Conservation (phyloP, 176 grass and related monocot species). For the Eragrostis curvula region DNA sequence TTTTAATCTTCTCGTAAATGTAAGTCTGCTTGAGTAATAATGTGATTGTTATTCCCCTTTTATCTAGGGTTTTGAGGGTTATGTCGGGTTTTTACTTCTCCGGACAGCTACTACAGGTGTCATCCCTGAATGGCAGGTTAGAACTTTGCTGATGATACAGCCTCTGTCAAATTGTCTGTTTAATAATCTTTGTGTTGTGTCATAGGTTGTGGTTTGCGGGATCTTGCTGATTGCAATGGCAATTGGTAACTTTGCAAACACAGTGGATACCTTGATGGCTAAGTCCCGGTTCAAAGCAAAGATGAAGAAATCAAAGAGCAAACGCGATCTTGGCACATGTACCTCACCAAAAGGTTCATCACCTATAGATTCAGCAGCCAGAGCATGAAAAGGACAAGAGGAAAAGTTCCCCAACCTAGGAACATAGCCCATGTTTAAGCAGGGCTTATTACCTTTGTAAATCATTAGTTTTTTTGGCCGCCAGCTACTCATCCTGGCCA, state of each 20-base stretch:
- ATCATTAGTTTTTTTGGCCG: conserved; percentile 48
- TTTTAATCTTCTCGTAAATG: conserved; percentile 14
- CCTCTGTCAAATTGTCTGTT: neutral
- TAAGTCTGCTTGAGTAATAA: neutral
- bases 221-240: conserved; percentile 91
- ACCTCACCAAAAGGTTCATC: conserved; percentile 44
- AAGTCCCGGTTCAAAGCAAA: conserved; percentile 91
- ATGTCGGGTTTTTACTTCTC: conserved; percentile 85
- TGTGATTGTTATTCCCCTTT: neutral
- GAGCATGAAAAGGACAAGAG: conserved; percentile 29
- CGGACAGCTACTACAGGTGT: conserved; percentile 67
- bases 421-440: conserved; percentile 36
- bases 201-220: conserved; percentile 80
- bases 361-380: conserved; percentile 28
- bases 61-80: conserved; percentile 88
- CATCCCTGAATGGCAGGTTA: conserved; percentile 88
- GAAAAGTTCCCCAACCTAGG: conserved; percentile 3
- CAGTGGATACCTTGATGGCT: conserved; percentile 78
- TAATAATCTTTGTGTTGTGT: conserved; percentile 32
- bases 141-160: conserved; percentile 26
- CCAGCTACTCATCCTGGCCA: conserved; percentile 34
- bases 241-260: conserved; percentile 85
- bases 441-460: conserved; percentile 47
- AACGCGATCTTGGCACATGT: conserved; percentile 56
- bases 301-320: conserved; percentile 80